phyloP scores from a whole-genome alignment of 1,139 yeast species.

The Nadsonia commutata region DNA sequence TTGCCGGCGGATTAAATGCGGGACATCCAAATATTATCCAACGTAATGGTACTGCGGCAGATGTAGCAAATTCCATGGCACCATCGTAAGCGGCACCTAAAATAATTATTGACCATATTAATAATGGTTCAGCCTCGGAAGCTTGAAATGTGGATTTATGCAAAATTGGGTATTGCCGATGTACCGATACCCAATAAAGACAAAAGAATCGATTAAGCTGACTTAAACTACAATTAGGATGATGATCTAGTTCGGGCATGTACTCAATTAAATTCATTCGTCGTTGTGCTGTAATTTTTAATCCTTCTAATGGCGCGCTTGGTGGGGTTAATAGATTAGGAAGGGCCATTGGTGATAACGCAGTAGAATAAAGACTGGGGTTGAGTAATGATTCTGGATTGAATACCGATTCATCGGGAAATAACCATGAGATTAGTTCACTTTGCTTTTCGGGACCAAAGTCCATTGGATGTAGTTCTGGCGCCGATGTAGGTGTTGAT shows the following conservation, averaged over 20 bases:
- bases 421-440: slow-evolving; percentile 14
- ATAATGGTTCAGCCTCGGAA: slow-evolving; percentile 34
- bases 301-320: slow-evolving; percentile 15
- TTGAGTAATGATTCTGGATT: slow-evolving; percentile 8
- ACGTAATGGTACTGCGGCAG: slow-evolving; percentile 47
- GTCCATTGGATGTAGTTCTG: not conserved
- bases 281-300: not conserved
- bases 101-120: slow-evolving; percentile 41
- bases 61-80: slow-evolving; percentile 26
- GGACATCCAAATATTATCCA: slow-evolving; percentile 44
- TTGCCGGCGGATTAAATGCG: slow-evolving; percentile 42
- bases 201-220: not conserved
- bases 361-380: slow-evolving; percentile 6
- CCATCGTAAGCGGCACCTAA: slow-evolving; percentile 35
- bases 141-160: slow-evolving; percentile 54
- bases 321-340: slow-evolving; percentile 21
- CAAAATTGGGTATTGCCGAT: slow-evolving; percentile 45
- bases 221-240: not conserved
- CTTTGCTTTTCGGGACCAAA: slow-evolving; percentile 7
- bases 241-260: not conserved
- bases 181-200: slow-evolving; percentile 37
- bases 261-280: not conserved
- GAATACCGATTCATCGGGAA: slow-evolving; percentile 12
- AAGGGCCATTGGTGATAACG: slow-evolving; percentile 20
- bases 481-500: slow-evolving; percentile 9